These are phyloP conservation scores for Leccinum obscurum DNA, from an alignment of 768 basidiomycete species.

Conservation along the genomic window DNA sequence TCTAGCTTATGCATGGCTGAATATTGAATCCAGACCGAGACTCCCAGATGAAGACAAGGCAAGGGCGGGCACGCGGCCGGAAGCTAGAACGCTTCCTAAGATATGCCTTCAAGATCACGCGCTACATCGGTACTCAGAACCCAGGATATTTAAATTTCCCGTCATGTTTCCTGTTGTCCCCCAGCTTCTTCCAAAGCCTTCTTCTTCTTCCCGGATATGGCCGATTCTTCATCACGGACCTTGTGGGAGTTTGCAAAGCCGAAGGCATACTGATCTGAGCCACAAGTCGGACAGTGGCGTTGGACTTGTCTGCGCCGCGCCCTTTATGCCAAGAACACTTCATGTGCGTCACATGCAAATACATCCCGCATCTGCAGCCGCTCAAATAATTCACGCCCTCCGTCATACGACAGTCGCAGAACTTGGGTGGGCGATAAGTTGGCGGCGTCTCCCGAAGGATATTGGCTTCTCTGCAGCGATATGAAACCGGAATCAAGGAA, in stretches of 20 bases:
- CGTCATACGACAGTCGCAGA: background rate
- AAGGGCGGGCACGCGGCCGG: background rate
- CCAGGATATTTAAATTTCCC: background rate
- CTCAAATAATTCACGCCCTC: background rate
- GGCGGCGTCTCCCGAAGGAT: background rate
- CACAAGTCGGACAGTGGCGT: background rate
- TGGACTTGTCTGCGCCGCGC: background rate
- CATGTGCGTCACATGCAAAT: background rate
- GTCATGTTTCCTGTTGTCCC: background rate
- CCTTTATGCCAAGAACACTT: background rate
- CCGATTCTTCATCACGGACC: background rate
- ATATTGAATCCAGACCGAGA: background rate
- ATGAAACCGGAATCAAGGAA: background rate
- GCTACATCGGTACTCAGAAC: background rate
- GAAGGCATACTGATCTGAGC: background rate
- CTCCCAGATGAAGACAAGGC: background rate
- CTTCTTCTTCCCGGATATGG: background rate
- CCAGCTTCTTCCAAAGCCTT: constrained; percentile 2
- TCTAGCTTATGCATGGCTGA: background rate
- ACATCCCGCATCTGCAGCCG: background rate
- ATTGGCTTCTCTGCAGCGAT: background rate
- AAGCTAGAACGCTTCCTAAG: background rate
- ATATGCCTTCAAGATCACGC: background rate
- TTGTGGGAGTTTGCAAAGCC: constrained; percentile 1
- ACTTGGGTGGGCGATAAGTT: background rate